Evolutionary conservation across 306 rosid genomes (phyloP).

Genomic region (Medicago lupulina): DNA sequence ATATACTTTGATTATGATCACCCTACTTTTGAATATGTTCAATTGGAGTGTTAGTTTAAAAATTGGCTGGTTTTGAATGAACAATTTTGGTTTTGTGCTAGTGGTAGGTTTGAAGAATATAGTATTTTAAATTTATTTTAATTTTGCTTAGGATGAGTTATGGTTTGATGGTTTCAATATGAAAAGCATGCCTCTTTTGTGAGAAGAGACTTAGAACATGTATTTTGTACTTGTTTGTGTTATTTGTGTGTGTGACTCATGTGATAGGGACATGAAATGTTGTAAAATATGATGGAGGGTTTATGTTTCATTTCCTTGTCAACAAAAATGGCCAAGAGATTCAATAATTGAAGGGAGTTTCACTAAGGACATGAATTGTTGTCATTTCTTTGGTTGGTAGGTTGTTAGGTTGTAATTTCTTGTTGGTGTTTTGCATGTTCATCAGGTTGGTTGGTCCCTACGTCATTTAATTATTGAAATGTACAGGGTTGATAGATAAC

Average conservation of each 20-base stretch:
- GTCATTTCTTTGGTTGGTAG: slow-evolving; percentile 42
- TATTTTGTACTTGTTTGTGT: slow-evolving; percentile 16
- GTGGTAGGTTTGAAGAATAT: not conserved
- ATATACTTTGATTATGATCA: not conserved
- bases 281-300: slow-evolving; percentile 25
- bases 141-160: not conserved
- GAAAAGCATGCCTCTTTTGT: slow-evolving; percentile 20
- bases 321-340: not conserved
- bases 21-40: too few species aligned
- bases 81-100: slow-evolving; percentile 21
- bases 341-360: slow-evolving; percentile 23
- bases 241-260: slow-evolving; percentile 22
- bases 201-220: slow-evolving; percentile 13
- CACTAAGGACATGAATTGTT: slow-evolving; percentile 33
- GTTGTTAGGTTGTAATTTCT: slow-evolving; percentile 43
- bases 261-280: slow-evolving; percentile 6
- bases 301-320: slow-evolving; percentile 28
- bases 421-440: slow-evolving; percentile 33
- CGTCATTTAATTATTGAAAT: slow-evolving; percentile 34
- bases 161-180: not conserved
- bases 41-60: too few species aligned
- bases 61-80: too few species aligned
- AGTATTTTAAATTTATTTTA: slow-evolving; percentile 5
- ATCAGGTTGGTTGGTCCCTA: slow-evolving; percentile 35
- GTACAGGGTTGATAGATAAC: slow-evolving; percentile 9